Percentiles rank a stretch among this genome's conserved stretches.
Conservation (phyloP, 2,329 filamentous ascomycete genomes). For the Knufia fluminis region DNA sequence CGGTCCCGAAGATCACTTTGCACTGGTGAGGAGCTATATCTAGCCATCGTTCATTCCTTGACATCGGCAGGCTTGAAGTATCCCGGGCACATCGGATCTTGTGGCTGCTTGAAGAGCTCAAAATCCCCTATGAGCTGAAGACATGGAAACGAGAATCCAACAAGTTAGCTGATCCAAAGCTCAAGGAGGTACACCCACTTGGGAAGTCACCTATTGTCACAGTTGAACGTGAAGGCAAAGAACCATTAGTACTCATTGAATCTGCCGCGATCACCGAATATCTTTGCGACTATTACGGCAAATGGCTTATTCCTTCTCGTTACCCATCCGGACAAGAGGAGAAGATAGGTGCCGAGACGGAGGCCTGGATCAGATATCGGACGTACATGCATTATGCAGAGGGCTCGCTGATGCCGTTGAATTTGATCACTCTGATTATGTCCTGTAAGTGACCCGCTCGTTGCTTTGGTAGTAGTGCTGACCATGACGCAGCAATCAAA, state of each 20-base stretch:
- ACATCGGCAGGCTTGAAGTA: slow-evolving; percentile 59
- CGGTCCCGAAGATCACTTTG: slow-evolving; percentile 46
- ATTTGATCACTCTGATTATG: slow-evolving; percentile 29
- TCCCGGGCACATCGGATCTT: slow-evolving; percentile 75
- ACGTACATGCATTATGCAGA: slow-evolving; percentile 79
- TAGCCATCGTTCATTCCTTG: not conserved
- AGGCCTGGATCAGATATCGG: slow-evolving; percentile 51
- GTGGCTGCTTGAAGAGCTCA: slow-evolving; percentile 77
- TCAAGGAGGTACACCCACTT: slow-evolving; percentile 70
- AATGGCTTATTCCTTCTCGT: slow-evolving; percentile 42
- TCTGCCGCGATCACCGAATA: slow-evolving; percentile 76
- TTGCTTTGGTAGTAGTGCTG: not conserved
- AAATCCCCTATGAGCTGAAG: slow-evolving; percentile 69
- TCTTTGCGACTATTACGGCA: slow-evolving; percentile 56
- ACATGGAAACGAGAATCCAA: slow-evolving; percentile 61
- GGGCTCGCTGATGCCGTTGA: slow-evolving; percentile 66
- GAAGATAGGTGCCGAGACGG: slow-evolving; percentile 48
- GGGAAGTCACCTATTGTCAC: slow-evolving; percentile 78
- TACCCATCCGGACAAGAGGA: slow-evolving; percentile 47
- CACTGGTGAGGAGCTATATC: slow-evolving; percentile 45
- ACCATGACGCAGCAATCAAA: slow-evolving; percentile 32
- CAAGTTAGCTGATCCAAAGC: slow-evolving; percentile 62
- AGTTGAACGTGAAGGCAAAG: slow-evolving; percentile 43
- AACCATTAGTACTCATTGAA: slow-evolving; percentile 63
- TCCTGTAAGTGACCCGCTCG: not conserved